Base-by-base conservation (phyloP, 768 basidiomycete species). In the Suillus ampliporus region DNA sequence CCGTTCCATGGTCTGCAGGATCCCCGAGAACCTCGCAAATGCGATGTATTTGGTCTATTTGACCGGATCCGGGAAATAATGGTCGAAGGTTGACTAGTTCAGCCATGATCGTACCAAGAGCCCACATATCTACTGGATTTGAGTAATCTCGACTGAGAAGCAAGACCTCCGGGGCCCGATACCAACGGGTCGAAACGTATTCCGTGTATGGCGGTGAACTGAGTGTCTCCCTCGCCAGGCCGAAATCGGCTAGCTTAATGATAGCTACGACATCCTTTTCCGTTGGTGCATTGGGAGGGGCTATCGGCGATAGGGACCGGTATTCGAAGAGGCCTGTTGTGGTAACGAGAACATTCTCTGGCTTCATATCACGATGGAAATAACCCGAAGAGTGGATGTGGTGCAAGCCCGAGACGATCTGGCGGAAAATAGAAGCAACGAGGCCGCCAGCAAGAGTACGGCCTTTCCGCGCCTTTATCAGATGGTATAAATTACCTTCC, bases 331-430 rank as follows among this genome's bases (percentile, higher is more conserved):
- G 84, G 21, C 97, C 97, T 15, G 95, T 97, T 2, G 97, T 99
- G 19, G 97, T 99, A 69, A 99, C 97, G 57, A 99, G 87, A 9
- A 99, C 90, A 71, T 99, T 99, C 77, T 99, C 97, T 41, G 97
- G 97, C 78, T 99, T 99, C 95, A 99, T 97, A 76, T 99, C 97
- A 54, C 97, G 92, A 78, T 99, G 97, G 78, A 99, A 99, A 78
- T 97, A 99, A 40, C 97, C 97, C 35, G 89, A 82, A 15, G 82
- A 75, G 77, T 99, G 97, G 67, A 98, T 94, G 76, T 99, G 97
- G 71, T 94, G 83, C 40, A 99, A 85, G 43, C 97, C 97, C 17
- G 86, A 81, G 50, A 94, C 88, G 70, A 96, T 92, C 78, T 99
- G 97, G 61, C 86, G 88, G 75, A 97, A 98, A 68, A 98, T 95